Conservation (phyloP, 805 yeast genomes). For the Komagataella pastoris region DNA sequence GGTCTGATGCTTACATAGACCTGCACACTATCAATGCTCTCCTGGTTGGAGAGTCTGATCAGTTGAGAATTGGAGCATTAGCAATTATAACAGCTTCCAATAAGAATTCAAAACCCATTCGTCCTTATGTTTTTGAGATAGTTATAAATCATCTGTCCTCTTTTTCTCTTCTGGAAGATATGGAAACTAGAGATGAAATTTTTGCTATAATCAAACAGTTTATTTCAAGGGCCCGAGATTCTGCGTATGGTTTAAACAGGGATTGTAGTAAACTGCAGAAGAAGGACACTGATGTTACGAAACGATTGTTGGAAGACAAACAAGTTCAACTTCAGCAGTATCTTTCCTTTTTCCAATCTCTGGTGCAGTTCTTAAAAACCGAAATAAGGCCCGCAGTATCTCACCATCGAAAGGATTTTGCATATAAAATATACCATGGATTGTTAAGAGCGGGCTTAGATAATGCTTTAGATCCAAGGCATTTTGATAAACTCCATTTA, state of each 20-base stretch:
- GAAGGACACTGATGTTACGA: conserved; percentile 21
- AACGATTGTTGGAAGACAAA: conserved; percentile 16
- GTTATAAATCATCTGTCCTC: conserved; percentile 30
- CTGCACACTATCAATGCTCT: conserved; percentile 22
- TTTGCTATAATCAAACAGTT: conserved; percentile 49
- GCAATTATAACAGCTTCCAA: conserved; percentile 49
- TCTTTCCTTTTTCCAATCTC: conserved; percentile 20
- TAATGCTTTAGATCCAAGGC: conserved; percentile 19
- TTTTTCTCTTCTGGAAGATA: conserved; percentile 49
- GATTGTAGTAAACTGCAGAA: conserved; percentile 29
- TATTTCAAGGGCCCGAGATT: conserved; percentile 52
- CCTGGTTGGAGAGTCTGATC: conserved; percentile 30
- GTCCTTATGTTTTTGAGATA: conserved; percentile 26
- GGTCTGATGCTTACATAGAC: conserved; percentile 13
- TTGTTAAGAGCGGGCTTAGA: conserved; percentile 48
- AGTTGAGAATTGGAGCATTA: conserved; percentile 38
- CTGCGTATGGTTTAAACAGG: conserved; percentile 43
- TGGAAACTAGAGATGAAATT: conserved; percentile 58
- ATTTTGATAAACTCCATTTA: conserved; percentile 29
- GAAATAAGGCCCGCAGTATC: conserved; percentile 43
- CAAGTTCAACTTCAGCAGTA: conserved; percentile 10
- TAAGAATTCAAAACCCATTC: conserved; percentile 46
- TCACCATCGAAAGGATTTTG: conserved; percentile 36
- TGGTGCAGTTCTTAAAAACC: conserved; percentile 20
- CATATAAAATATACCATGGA: conserved; percentile 30